Base-by-base conservation (phyloP, 306 rosid species). In the Cyclanthera cordifolia region DNA sequence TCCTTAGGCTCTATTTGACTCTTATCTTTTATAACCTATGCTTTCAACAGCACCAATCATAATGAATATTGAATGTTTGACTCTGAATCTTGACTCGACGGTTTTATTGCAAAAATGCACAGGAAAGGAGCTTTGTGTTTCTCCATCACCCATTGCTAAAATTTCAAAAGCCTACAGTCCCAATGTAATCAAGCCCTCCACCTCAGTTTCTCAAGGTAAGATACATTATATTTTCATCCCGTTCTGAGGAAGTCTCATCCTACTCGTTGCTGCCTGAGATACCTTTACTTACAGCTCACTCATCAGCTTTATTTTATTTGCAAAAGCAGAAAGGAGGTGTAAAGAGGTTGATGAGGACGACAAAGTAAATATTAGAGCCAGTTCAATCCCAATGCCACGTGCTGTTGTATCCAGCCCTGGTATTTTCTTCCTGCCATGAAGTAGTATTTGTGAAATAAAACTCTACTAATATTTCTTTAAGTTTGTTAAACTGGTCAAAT, bases 341-440 rank as follows among this genome's bases (percentile, higher is more conserved):
- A 58, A 57, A 67, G 60, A 21, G 20, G 48, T 20, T 61, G 86
- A 85, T 13, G 95, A 84, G 61, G 74, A 69, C 27, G 14, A 67
- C 66, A 84, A 48, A 77, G 76, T 79, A 45, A 79, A 82, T 66
- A 80, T 74, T 56, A 80, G 89, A 80, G 90, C 84, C 50, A 50
- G 82, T 69, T 47, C 88, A 14, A 77, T 89, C 59, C 95, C 83
- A 37, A 89, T 79, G 27, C 98, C 98, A 0, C 95, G 98, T 9
- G 98, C 95, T 39, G 87, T 89, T 69, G 58, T 92, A 72, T 92
- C 98, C 53, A 92, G 98, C 79, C 93, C 95, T 39, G 86, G 98
- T 92, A 85, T 78, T 64, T 54, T 34, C 49, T 23, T 10, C 32
- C 49, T 49, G 53, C 72, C 24, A 32, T 14, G 70, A 63, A 1